Evolutionary conservation across 352 stramenopile species (phyloP).

Genomic region (Phytophthora macrochlamydospora): DNA sequence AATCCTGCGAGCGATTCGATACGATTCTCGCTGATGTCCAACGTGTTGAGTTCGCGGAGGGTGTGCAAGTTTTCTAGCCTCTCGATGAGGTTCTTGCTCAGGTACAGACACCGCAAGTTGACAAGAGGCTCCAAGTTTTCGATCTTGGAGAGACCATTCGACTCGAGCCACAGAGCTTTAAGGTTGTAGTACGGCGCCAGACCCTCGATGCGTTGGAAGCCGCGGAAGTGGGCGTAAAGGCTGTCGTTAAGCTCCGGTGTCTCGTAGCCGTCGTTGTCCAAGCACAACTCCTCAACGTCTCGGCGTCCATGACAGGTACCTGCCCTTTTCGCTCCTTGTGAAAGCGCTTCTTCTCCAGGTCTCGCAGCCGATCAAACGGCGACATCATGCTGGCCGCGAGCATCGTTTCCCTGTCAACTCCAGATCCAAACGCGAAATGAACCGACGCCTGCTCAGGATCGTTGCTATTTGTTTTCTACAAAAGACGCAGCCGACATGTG

Average conservation of each 20-base stretch:
- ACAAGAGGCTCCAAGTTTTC: constrained; percentile 76
- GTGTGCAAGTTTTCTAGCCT: constrained; percentile 72
- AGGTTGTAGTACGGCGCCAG: constrained; percentile 93
- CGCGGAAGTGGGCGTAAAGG: constrained; percentile 93
- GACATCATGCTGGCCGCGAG: constrained; percentile 45
- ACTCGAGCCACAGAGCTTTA: constrained; percentile 96
- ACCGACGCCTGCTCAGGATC: constrained; percentile 32
- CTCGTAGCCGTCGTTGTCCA: constrained; percentile 94
- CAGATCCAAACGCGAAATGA: constrained; percentile 20
- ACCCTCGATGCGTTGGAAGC: constrained; percentile 94
- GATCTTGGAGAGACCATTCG: constrained; percentile 91
- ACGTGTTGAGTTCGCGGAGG: constrained; percentile 85
- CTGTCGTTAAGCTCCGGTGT: constrained; percentile 95
- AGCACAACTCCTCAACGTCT: constrained; percentile 84
- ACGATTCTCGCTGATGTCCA: constrained; percentile 93
- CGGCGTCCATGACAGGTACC: constrained; percentile 89
- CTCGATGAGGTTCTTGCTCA: constrained; percentile 94
- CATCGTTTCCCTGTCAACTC: constrained; percentile 28
- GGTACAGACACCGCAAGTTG: constrained; percentile 91
- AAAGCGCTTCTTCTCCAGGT: constrained; percentile 76
- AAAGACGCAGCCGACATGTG: constrained; percentile 19
- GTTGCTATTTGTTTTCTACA: constrained; percentile 26
- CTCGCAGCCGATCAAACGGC: constrained; percentile 59
- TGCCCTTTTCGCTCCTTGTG: constrained; percentile 63
- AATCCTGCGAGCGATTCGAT: constrained; percentile 88